These are phyloP conservation scores for Curvularia lunata DNA, from an alignment of 2,329 filamentous ascomycete species.

Conservation along the genomic window DNA sequence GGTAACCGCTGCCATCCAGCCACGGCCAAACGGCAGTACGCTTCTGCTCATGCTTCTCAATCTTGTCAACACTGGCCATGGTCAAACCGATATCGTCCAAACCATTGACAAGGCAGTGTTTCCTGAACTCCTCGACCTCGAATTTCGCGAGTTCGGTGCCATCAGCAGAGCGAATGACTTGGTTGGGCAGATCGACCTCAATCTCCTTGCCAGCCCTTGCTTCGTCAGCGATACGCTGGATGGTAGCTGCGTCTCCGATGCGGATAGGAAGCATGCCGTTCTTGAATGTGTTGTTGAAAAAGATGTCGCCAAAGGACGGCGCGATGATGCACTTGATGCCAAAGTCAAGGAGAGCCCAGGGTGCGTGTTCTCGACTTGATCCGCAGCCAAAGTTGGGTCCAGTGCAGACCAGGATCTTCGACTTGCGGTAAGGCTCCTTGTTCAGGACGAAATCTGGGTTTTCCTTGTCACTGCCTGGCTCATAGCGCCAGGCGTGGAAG, in stretches of 20 bases:
- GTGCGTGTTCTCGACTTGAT: constrained; percentile 90
- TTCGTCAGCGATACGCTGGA: constrained; percentile 76
- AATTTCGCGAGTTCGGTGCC: constrained; percentile 80
- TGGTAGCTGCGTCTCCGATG: constrained; percentile 69
- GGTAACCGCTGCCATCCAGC: constrained; percentile 86
- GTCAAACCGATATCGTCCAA: constrained; percentile 96
- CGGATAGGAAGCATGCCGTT: constrained; percentile 95
- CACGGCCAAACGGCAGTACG: constrained; percentile 82
- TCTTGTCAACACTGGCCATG: constrained; percentile 90
- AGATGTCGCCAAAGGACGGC: constrained; percentile 87
- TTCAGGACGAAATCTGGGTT: constrained; percentile 88
- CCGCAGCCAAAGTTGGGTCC: constrained; percentile 96
- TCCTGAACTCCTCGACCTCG: constrained; percentile 90
- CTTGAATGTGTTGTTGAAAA: constrained; percentile 99
- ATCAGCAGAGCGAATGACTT: constrained; percentile 76
- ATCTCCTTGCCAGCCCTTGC: constrained; percentile 81
- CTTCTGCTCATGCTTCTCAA: constrained; percentile 78
- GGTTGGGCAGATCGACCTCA: constrained; percentile 86
- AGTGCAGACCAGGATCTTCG: constrained; percentile 91
- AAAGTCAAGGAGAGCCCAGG: constrained; percentile 96
- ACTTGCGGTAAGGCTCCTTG: constrained; percentile 78
- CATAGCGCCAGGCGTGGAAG: constrained; percentile 83
- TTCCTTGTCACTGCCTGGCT: constrained; percentile 68
- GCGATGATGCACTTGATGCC: constrained; percentile 95
- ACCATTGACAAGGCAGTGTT: constrained; percentile 91